Percentiles rank a stretch among this genome's conserved stretches.
Conservation (phyloP, 768 basidiomycete species). For the Rhodotorula toruloides region DNA sequence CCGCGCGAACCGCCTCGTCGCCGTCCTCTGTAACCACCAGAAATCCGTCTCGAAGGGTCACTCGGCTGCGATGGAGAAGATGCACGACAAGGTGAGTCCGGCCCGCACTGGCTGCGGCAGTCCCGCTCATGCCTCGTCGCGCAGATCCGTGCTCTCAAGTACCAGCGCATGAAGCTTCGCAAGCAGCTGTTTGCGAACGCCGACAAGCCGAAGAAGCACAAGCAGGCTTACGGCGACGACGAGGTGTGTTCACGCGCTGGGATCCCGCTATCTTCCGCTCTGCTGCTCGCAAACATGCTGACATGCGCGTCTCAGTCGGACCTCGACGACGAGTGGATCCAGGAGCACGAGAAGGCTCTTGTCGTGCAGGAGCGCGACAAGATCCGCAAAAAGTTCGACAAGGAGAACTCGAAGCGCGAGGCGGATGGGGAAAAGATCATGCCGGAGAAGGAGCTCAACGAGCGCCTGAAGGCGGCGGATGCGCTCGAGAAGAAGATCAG, state of each 20-base stretch:
- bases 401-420: conserved; percentile 62
- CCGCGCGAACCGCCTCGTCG: conserved; percentile 91
- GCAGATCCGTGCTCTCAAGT: conserved; percentile 81
- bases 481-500: conserved; percentile 68
- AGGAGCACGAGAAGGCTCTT: conserved; percentile 67
- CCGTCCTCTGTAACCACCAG: conserved; percentile 99
- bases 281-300: too few species aligned
- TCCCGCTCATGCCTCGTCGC: neutral
- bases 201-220: conserved; percentile 64
- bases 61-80: conserved; percentile 87
- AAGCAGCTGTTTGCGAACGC: conserved; percentile 75
- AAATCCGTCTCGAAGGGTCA: conserved; percentile 86
- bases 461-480: conserved; percentile 65
- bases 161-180: conserved; percentile 94
- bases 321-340: conserved; percentile 86
- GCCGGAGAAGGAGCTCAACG: conserved; percentile 55
- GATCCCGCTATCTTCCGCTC: too few species aligned
- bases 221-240: conserved; percentile 60
- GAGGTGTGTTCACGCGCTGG: conserved; percentile 49
- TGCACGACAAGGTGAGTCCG: conserved; percentile 72
- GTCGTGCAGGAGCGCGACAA: conserved; percentile 81
- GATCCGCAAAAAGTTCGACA: conserved; percentile 73
- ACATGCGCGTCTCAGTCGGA: conserved; percentile 56
- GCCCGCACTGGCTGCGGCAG: neutral
- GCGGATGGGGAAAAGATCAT: conserved; percentile 53